Evolutionary conservation across 139 green algal species (phyloP).

Genomic region (Chlamydomonas applanata): DNA sequence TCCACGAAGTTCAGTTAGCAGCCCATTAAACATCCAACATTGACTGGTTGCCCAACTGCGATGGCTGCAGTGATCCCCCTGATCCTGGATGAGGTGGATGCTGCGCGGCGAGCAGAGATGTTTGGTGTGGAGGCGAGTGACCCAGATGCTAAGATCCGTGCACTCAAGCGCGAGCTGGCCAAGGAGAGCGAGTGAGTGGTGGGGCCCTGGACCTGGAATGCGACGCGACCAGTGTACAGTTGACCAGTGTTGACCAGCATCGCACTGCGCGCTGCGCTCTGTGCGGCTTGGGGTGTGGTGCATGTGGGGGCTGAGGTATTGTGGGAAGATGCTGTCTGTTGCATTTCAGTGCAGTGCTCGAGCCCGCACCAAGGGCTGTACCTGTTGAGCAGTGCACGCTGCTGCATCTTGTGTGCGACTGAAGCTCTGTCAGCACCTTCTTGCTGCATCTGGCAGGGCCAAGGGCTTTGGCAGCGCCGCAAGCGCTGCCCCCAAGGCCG

Average conservation of each 20-base stretch:
- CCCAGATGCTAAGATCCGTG: slow-evolving; percentile 51
- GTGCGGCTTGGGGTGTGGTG: no score
- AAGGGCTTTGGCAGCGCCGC: slow-evolving; percentile 56
- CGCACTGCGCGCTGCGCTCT: no score
- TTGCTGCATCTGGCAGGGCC: slow-evolving; percentile 10
- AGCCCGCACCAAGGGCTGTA: no score
- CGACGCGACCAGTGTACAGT: no score
- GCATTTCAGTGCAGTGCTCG: neutral
- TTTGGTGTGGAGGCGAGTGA: slow-evolving; percentile 35
- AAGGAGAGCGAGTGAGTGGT: slow-evolving; percentile 2
- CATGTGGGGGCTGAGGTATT: no score
- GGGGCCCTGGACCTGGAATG: no score
- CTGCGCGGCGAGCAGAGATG: neutral
- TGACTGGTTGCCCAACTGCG: no score
- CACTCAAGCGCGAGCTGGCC: slow-evolving; percentile 64
- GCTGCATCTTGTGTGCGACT: neutral
- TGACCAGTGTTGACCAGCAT: no score
- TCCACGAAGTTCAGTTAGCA: no score
- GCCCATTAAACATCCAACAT: no score
- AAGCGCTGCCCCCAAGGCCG: neutral
- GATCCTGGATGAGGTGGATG: slow-evolving; percentile 25
- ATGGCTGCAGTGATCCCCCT: slow-evolving; percentile 49
- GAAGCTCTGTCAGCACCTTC: no score
- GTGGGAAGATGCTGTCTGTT: neutral
- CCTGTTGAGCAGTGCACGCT: no score